phyloP scores from a whole-genome alignment of 352 stramenopile genomes.

The Globisporangium ultimum region DNA sequence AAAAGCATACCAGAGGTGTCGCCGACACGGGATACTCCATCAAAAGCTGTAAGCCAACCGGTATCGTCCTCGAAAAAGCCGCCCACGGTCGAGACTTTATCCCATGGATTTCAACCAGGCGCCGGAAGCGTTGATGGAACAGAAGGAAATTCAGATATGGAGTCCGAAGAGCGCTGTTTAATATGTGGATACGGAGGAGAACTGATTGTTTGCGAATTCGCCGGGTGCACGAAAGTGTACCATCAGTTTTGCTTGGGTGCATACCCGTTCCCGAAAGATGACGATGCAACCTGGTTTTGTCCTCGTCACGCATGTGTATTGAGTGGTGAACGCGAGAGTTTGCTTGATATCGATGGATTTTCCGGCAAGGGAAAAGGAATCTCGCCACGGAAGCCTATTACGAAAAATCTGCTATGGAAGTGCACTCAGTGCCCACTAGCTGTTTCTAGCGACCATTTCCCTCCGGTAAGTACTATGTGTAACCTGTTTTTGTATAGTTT shows the following conservation, averaged over 20 bases:
- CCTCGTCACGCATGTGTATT: constrained; percentile 74
- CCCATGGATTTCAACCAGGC: constrained; percentile 22
- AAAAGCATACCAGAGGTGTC: constrained; percentile 25
- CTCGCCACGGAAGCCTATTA: constrained; percentile 43
- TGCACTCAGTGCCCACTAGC: constrained; percentile 72
- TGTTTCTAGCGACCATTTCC: constrained; percentile 51
- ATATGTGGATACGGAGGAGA: constrained; percentile 81
- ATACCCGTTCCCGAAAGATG: constrained; percentile 77
- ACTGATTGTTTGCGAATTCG: constrained; percentile 82
- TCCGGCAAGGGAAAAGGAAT: constrained; percentile 34
- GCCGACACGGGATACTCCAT: constrained; percentile 25
- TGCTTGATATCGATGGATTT: constrained; percentile 34
- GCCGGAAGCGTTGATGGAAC: constrained; percentile 23
- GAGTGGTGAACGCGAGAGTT: constrained; percentile 49
- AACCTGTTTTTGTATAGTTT: not conserved
- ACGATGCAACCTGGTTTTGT: constrained; percentile 80
- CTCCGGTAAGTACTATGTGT: constrained; percentile 32
- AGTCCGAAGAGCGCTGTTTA: constrained; percentile 77
- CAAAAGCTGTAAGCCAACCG: constrained; percentile 1
- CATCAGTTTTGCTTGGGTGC: constrained; percentile 83
- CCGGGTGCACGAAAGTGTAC: constrained; percentile 81
- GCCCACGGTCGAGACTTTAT: constrained; percentile 36
- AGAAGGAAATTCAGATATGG: constrained; percentile 35
- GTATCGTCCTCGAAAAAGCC: constrained; percentile 26
- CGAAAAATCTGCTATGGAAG: constrained; percentile 79